Base-by-base conservation (phyloP, 768 basidiomycete species). In the Trichaptum fuscoviolaceum region DNA sequence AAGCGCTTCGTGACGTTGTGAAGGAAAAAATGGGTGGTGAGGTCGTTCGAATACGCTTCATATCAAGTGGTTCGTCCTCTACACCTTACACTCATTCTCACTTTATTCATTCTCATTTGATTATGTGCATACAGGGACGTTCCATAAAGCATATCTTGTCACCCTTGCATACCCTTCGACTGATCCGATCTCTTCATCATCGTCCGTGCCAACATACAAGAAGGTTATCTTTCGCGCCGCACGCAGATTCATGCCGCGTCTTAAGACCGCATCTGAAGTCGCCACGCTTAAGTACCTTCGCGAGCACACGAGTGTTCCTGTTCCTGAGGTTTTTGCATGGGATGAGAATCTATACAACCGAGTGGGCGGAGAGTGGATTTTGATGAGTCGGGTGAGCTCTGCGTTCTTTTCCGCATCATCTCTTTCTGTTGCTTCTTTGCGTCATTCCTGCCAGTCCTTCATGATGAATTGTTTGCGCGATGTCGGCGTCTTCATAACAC, bases 231-330 rank as follows among this genome's bases (percentile, higher is more conserved):
- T 90, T 7, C 85, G 92, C 52, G 90, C 94, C 25, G 92, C 92
- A 2, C 87, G 92, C 63, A 85, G 90, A 10, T 94, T 90, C 75
- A 92, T 94, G 91, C 89, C 92, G 0, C 84, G 89, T 35, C 83
- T 93, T 69, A 95, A 95, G 79, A 93, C 90, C 3, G 89, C 91
- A 74, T 93, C 92, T 0, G 93, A 95, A 73, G 89, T 93, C 8
- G 92, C 92, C 2, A 95, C 92, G 0, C 87, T 94, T 79, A 82
- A 84, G n/a, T 94, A 88, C 73, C 82, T 95, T 27, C 87, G 90
- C 63, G 81, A 87, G 70, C 82, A 85, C 69, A 91, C 91, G 5
- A 76, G 78, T 65, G 80, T 93, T 24, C 92, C 92, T 0, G 89
- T 94, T 20, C 92, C 93, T 0, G 81, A 77, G 34, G 85, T 95